A percentile compares a stretch with the other conserved stretches of the same genome.
Conservation (phyloP, 192 early-diverging fungal species). For the Chytriomyces confervae region DNA sequence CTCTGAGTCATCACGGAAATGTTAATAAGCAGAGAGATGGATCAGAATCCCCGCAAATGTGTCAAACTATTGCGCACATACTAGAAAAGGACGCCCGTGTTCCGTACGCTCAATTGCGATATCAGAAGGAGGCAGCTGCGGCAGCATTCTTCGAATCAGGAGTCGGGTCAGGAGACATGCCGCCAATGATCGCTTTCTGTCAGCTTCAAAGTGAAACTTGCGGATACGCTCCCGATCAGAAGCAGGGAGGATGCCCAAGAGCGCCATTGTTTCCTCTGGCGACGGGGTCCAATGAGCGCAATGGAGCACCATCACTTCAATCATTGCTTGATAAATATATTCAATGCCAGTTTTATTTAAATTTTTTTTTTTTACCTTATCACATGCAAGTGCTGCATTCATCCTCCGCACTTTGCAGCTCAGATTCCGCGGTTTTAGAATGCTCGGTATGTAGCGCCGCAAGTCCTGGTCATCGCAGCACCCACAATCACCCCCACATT, state of each 20-base stretch:
- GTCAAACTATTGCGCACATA: background rate
- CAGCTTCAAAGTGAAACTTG: slow-evolving; percentile 16
- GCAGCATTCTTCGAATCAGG: background rate
- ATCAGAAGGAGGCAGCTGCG: background rate
- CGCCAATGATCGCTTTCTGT: slow-evolving; percentile 7
- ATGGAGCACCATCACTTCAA: background rate
- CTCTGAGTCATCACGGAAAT: background rate
- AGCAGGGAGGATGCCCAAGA: slow-evolving; percentile 1
- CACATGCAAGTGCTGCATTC: too few relatives aligned
- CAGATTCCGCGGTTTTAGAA: background rate
- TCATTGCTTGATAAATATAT: too few relatives aligned
- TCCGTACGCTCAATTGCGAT: slow-evolving; percentile 15
- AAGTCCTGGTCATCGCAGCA: background rate
- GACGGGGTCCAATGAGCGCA: background rate
- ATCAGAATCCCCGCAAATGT: background rate
- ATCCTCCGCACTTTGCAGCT: too few relatives aligned
- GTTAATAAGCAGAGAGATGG: background rate
- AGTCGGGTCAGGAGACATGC: slow-evolving; percentile 4
- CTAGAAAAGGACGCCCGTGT: slow-evolving; percentile 18
- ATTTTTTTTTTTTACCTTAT: too few relatives aligned
- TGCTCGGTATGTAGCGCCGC: background rate
- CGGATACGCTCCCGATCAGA: slow-evolving; percentile 2
- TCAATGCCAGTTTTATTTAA: too few relatives aligned
- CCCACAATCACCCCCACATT: slow-evolving; percentile 16
- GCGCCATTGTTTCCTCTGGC: background rate